Percentiles rank a stretch among this genome's conserved stretches.
Evolutionary conservation across 495 filamentous ascomycete genomes (phyloP).

Genomic region (Podospora pseudoanserina): DNA sequence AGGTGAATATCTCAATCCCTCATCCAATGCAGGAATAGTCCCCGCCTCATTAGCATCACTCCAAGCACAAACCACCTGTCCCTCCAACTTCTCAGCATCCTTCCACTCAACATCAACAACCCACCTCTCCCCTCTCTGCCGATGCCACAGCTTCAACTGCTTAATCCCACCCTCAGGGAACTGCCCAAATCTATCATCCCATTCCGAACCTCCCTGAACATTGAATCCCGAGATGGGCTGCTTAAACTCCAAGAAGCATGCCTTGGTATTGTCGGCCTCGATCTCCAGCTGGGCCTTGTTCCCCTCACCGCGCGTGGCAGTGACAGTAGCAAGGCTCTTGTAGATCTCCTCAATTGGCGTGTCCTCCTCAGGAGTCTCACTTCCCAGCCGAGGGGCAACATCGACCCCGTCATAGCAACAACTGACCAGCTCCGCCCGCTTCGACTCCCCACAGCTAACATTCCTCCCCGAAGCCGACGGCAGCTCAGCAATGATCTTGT

Average conservation of each 20-base stretch:
- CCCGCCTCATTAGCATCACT: conserved; percentile 72
- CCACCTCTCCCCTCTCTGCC: conserved; percentile 73
- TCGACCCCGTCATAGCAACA: conserved; percentile 67
- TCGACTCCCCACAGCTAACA: conserved; percentile 42
- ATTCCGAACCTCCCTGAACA: conserved; percentile 40
- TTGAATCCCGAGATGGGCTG: conserved; percentile 26
- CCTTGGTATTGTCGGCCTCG: conserved; percentile 32
- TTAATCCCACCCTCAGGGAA: conserved; percentile 53
- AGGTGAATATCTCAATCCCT: conserved; percentile 70
- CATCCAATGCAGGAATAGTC: conserved; percentile 80
- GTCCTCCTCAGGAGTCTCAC: conserved; percentile 33
- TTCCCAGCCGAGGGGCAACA: conserved; percentile 54
- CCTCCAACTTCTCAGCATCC: conserved; percentile 48
- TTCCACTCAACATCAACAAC: conserved; percentile 71
- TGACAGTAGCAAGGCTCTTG: conserved; percentile 24
- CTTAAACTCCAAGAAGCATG: conserved; percentile 33
- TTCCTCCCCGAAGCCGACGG: conserved; percentile 66
- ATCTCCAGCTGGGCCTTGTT: conserved; percentile 28
- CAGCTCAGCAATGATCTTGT: conserved; percentile 59
- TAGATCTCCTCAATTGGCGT: conserved; percentile 10
- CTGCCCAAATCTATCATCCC: conserved; percentile 65
- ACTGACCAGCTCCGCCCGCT: conserved; percentile 46
- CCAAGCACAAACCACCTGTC: conserved; percentile 79
- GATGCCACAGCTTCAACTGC: conserved; percentile 46
- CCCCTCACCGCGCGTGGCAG: conserved; percentile 23